phyloP scores from a whole-genome alignment of 1,284 basidiomycete species.

The Malassezia obtusa region DNA sequence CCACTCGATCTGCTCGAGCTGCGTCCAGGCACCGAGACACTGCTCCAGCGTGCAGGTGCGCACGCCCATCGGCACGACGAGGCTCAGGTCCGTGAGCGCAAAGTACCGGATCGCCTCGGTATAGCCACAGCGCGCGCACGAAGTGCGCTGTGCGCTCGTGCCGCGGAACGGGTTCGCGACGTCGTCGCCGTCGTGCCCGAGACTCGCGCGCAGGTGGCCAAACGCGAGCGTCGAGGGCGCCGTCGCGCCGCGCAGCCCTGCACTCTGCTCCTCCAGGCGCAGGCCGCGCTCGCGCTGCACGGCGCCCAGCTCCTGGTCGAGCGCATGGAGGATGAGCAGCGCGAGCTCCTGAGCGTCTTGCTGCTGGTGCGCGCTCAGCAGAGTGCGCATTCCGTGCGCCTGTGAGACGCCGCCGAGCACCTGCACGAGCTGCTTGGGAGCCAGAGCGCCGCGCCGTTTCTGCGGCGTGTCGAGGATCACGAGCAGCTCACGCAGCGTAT shows the following conservation, averaged over 20 bases:
- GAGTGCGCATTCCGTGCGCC: constrained; percentile 28
- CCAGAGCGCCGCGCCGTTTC: constrained; percentile 10
- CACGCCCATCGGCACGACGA: constrained; percentile 27
- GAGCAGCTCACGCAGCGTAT: constrained; percentile 34
- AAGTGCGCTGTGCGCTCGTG: constrained; percentile 31
- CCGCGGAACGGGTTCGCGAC: constrained; percentile 23
- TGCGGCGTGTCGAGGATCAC: constrained; percentile 25
- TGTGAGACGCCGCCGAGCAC: constrained; percentile 27
- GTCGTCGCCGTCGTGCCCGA: constrained; percentile 7
- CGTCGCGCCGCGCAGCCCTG: constrained; percentile 24
- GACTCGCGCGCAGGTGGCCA: constrained; percentile 2
- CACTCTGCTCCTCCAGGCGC: constrained; percentile 11
- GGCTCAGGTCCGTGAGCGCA: constrained; percentile 31
- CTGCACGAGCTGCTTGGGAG: constrained; percentile 24
- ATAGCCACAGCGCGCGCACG: constrained; percentile 42
- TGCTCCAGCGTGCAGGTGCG: constrained; percentile 30
- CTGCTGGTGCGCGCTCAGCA: constrained; percentile 43
- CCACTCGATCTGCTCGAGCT: constrained; percentile 44
- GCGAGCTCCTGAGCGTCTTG: constrained; percentile 47
- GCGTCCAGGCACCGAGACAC: constrained; percentile 32
- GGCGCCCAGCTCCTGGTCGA: constrained; percentile 30
- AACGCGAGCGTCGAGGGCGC: constrained; percentile 16
- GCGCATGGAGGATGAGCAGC: constrained; percentile 35
- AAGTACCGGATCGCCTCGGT: constrained; percentile 40
- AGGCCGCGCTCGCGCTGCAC: constrained; percentile 20